Percentiles rank a stretch among this genome's conserved stretches.
phyloP scores from a whole-genome alignment of 768 basidiomycete species.

The Leccinum subtestaceum region DNA sequence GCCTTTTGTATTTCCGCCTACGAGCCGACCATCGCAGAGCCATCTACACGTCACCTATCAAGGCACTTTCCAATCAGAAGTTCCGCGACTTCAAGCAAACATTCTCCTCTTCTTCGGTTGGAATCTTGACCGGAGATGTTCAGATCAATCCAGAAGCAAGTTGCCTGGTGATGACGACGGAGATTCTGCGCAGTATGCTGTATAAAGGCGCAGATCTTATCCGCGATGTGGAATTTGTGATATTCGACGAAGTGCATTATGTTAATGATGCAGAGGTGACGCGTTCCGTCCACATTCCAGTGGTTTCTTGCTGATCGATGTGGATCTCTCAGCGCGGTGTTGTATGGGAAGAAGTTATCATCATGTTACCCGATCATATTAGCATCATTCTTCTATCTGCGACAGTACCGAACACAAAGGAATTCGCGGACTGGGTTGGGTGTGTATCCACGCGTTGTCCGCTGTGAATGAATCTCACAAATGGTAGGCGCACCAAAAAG shows the following conservation, averaged over 20 bases:
- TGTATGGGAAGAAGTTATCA: conserved; percentile 99
- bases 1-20: conserved; percentile 14
- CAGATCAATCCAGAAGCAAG: conserved; percentile 98
- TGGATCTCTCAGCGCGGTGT: conserved; percentile 74
- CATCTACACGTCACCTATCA: conserved; percentile 98
- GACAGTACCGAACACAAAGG: conserved; percentile 96
- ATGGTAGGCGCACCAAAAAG: conserved; percentile 88
- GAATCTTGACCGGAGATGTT: conserved; percentile 97
- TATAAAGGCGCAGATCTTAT: conserved; percentile 99
- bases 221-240: conserved; percentile 98
- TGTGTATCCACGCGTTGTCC: conserved; percentile 38
- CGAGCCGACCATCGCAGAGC: conserved; percentile 51
- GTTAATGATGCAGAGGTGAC: conserved; percentile 96
- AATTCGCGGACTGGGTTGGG: conserved; percentile 99
- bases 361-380: conserved; percentile 98
- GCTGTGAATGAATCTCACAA: conserved; percentile 7
- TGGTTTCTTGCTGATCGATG: conserved; percentile 12
- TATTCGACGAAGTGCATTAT: conserved; percentile 99
- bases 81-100: conserved; percentile 98
- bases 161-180: conserved; percentile 97
- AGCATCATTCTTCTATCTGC: conserved; percentile 96
- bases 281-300: conserved; percentile 11
- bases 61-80: conserved; percentile 97
- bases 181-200: conserved; percentile 96
- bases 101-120: conserved; percentile 86